Conservation (phyloP, 2,329 filamentous ascomycete genomes). For the Trichoderma harzianum region DNA sequence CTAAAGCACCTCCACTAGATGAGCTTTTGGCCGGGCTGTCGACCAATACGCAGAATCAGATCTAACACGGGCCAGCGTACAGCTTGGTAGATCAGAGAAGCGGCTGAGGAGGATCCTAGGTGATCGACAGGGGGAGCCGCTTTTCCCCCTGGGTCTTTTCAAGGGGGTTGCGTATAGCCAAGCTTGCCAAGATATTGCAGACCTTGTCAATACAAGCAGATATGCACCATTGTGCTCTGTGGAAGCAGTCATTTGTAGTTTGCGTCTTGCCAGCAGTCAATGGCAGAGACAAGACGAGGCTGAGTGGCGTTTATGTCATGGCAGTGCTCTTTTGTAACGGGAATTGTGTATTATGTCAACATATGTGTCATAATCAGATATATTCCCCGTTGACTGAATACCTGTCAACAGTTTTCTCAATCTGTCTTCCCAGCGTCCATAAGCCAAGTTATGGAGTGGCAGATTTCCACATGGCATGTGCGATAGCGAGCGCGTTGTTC, state of each 20-base stretch:
- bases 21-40: neutral
- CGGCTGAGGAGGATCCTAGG: neutral
- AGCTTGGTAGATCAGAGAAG: neutral
- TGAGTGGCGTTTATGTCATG: neutral
- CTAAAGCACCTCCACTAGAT: neutral
- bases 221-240: neutral
- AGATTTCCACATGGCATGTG: neutral
- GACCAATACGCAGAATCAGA: neutral
- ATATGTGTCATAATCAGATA: neutral
- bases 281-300: neutral
- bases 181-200: neutral
- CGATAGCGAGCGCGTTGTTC: neutral
- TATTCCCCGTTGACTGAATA: neutral
- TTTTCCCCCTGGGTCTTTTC: neutral
- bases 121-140: slow-evolving; percentile 16
- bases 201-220: neutral
- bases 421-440: neutral
- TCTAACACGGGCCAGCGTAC: neutral
- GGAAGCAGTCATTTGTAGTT: neutral
- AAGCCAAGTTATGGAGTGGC: neutral
- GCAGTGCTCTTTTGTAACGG: neutral
- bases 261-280: neutral
- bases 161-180: neutral
- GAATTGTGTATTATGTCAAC: neutral
- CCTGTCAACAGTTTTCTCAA: neutral